These are phyloP conservation scores for Salicornia ramosissima DNA, from an alignment of 148 eudicot species.

Conservation along the genomic window DNA sequence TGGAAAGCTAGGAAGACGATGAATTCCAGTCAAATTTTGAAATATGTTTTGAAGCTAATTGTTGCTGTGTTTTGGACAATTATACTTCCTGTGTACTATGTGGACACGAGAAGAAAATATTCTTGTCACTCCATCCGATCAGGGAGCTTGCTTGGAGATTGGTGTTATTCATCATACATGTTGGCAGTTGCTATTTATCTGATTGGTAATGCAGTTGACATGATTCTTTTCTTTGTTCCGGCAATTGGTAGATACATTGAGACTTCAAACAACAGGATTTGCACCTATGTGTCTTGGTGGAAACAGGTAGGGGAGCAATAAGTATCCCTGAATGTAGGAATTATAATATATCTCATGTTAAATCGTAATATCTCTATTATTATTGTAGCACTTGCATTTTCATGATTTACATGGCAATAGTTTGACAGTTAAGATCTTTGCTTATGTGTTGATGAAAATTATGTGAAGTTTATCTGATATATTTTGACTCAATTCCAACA, in stretches of 20 bases:
- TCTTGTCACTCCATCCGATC: slow-evolving; percentile 57
- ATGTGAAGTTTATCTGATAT: too few relatives aligned
- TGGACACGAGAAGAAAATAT: slow-evolving; percentile 66
- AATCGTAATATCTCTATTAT: background rate
- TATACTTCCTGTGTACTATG: slow-evolving; percentile 70
- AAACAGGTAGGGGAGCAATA: slow-evolving; percentile 52
- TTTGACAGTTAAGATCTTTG: too few relatives aligned
- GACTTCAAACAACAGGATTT: slow-evolving; percentile 73
- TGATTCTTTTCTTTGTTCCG: slow-evolving; percentile 88
- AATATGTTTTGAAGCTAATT: slow-evolving; percentile 53
- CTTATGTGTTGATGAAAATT: too few relatives aligned
- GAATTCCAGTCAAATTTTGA: slow-evolving; percentile 43
- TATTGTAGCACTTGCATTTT: too few relatives aligned
- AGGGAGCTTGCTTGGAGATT: slow-evolving; percentile 79
- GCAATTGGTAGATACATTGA: slow-evolving; percentile 75
- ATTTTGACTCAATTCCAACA: too few relatives aligned
- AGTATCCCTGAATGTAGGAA: background rate
- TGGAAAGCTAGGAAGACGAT: slow-evolving; percentile 84
- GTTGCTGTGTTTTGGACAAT: slow-evolving; percentile 74
- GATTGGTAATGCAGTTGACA: slow-evolving; percentile 68
- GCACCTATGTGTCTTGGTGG: slow-evolving; percentile 74
- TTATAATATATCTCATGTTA: background rate
- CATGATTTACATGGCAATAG: too few relatives aligned
- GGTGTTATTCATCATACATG: slow-evolving; percentile 98
- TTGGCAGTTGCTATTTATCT: slow-evolving; percentile 74